A percentile compares a stretch with the other conserved stretches of the same genome.
phyloP scores from a whole-genome alignment of 192 early-diverging fungal genomes.

The Diversispora epigaea region DNA sequence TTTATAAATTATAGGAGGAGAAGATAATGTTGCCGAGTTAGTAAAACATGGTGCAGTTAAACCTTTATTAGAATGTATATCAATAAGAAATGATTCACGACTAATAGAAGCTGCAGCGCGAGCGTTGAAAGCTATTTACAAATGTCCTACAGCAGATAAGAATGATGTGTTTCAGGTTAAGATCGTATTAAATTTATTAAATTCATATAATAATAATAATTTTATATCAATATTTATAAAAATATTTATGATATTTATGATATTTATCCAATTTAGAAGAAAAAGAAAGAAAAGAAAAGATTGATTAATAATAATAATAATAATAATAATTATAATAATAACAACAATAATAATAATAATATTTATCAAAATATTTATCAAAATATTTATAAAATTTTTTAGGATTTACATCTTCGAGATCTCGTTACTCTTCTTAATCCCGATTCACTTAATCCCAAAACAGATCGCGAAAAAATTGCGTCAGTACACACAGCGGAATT shows the following conservation, averaged over 20 bases:
- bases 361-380: too few species aligned
- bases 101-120: slow-evolving; percentile 67
- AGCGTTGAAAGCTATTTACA: slow-evolving; percentile 67
- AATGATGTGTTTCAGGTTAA: slow-evolving; percentile 52
- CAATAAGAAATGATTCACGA: slow-evolving; percentile 42
- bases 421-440: slow-evolving; percentile 52
- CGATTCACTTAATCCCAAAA: slow-evolving; percentile 36
- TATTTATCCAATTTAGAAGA: background rate
- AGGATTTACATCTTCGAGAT: slow-evolving; percentile 48
- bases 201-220: too few species aligned
- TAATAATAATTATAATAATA: too few species aligned
- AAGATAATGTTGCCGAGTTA: slow-evolving; percentile 59
- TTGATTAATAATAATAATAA: too few species aligned
- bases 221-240: background rate
- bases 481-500: slow-evolving; percentile 61
- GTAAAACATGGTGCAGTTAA: slow-evolving; percentile 56
- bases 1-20: slow-evolving; percentile 47
- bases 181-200: background rate
- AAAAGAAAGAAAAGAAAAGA: too few species aligned
- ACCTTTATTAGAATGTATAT: slow-evolving; percentile 55
- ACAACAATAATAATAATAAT: too few species aligned
- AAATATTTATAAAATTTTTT: slow-evolving; percentile 4
- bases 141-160: slow-evolving; percentile 51
- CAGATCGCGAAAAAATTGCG: slow-evolving; percentile 36
- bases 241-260: background rate